A percentile compares a stretch with the other conserved stretches of the same genome.
Evolutionary conservation across 305 asterid species (phyloP).

Genomic region (Andrographis paniculata): DNA sequence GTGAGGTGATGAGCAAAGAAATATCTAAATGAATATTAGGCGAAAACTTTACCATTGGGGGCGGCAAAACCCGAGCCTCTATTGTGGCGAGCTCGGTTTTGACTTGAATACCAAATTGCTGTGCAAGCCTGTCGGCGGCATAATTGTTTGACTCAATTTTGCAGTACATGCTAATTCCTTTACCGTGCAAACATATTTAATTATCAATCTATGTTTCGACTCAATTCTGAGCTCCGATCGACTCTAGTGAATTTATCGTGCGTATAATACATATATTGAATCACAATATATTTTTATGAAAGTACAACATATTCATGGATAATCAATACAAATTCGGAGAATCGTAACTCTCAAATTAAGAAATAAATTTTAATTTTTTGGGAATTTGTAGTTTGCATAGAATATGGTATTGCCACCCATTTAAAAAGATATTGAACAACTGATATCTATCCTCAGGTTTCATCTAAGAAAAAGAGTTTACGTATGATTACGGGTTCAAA

Average conservation of each 20-base stretch:
- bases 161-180: too few relatives aligned
- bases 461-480: constrained; percentile 38
- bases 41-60: constrained; percentile 48
- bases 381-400: constrained; percentile 26
- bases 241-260: too few relatives aligned
- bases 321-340: too few relatives aligned
- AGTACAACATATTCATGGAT: too few relatives aligned
- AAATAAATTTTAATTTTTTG: too few relatives aligned
- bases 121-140: constrained; percentile 21
- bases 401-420: constrained; percentile 37
- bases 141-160: too few relatives aligned
- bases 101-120: constrained; percentile 60
- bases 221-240: constrained; percentile 61
- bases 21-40: background rate
- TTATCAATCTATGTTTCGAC: constrained; percentile 30
- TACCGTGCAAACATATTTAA: constrained; percentile 36
- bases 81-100: constrained; percentile 31
- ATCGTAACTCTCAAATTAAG: too few relatives aligned
- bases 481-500: constrained; percentile 78
- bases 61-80: constrained; percentile 70
- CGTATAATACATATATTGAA: too few relatives aligned
- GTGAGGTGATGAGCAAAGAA: background rate
- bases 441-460: constrained; percentile 25
- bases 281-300: too few relatives aligned
- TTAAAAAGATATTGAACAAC: constrained; percentile 45